Evolutionary conservation across 345 rosid genomes (phyloP), one percentile per base, ranked within the genome.

Genomic region (Linum lewisii): DNA sequence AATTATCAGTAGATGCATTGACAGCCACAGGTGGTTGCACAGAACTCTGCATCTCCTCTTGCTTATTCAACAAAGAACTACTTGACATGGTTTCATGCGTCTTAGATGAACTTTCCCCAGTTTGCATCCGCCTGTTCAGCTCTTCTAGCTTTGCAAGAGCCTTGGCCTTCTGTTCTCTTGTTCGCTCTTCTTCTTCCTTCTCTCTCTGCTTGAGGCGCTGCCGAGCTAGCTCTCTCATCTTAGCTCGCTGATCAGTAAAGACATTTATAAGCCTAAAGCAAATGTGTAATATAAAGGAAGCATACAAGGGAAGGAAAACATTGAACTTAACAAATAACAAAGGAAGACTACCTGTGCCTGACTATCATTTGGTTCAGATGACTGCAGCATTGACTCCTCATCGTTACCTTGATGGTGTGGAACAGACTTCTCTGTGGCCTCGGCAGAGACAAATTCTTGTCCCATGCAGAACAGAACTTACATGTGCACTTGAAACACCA

Each of bases 101-200:
- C 62, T 62, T 71, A 60, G 75, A 69, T 38, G 62, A 69, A 73
- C 72, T 71, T 60, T 84, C 90, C 52, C 34, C 73, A 38, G 69
- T 70, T 73, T 73, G 82, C 7, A 80, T 67, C 55, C 88, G 95
- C 78, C 83, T 82, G 74, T 93, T 75, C 79, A 94, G 69, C 72
- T 85, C 99, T 72, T 81, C 90, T 65, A 82, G 72, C 74, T 93
- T 93, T 59, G 83, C 88, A 45, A 66, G 78, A 64, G 97, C 90
- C 83, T 80, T 93, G 59, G 96, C 96, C 70, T 76, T 89, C 79
- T 85, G 96, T 14, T 87, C 92, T 77, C 85, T 94, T 38, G 65
- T 75, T 61, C 96, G 79, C 70, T 94, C 95, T 67, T 93, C 99
- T 79, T 93, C 99, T 74, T 86, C 97, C 65, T 81, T 73, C 64